Conservation (phyloP, 2,329 filamentous ascomycete species). For the Aureobasidium sp. region DNA sequence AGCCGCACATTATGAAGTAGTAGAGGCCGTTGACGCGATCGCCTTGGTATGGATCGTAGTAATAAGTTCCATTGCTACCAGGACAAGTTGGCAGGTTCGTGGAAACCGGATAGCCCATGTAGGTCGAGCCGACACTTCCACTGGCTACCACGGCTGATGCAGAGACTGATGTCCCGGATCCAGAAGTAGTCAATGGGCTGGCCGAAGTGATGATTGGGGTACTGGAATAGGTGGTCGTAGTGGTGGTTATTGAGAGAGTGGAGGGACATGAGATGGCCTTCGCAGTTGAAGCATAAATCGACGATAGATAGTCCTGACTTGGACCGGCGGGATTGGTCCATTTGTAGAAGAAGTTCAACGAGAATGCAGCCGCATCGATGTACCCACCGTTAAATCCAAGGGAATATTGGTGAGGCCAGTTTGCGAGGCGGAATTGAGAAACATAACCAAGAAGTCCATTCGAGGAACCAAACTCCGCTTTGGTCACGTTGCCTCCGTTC, state of each 20-base stretch:
- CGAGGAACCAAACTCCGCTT: slow-evolving; percentile 22
- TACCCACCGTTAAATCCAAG: slow-evolving; percentile 18
- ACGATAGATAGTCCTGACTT: slow-evolving; percentile 5
- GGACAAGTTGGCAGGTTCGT: not conserved
- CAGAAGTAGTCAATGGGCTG: not conserved
- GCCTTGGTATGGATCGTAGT: not conserved
- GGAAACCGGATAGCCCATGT: not conserved
- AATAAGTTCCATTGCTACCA: slow-evolving; percentile 3
- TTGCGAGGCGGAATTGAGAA: slow-evolving; percentile 31
- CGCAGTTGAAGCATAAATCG: not conserved
- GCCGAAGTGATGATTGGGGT: not conserved
- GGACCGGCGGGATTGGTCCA: slow-evolving; percentile 14
- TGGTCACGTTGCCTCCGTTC: slow-evolving; percentile 22
- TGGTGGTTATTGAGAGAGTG: not conserved
- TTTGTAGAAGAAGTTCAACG: slow-evolving; percentile 24
- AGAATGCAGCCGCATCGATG: slow-evolving; percentile 19
- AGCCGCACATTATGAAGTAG: slow-evolving; percentile 11
- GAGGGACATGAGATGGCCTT: not conserved
- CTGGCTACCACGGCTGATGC: not conserved
- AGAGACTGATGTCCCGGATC: not conserved
- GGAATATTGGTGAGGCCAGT: slow-evolving; percentile 34
- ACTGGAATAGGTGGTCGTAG: not conserved
- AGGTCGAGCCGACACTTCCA: not conserved
- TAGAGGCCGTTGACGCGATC: not conserved
- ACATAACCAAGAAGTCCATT: slow-evolving; percentile 26